Evolutionary conservation across 495 filamentous ascomycete genomes (phyloP), one percentile per base, ranked within the genome.

Genomic region (Penicillium dipodomyicola): DNA sequence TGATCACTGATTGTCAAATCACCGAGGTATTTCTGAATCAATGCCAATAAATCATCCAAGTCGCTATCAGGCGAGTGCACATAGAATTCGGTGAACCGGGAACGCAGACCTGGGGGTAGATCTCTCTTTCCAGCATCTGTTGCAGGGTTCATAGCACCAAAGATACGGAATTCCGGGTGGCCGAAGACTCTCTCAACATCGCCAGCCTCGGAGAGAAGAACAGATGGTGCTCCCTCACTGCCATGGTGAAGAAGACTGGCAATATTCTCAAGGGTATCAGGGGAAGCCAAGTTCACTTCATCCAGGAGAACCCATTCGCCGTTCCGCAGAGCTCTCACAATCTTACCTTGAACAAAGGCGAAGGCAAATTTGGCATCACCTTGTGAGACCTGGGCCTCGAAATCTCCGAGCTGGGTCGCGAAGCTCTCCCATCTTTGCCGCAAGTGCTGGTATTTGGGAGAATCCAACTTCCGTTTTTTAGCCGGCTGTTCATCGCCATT

Each of bases 221-320:
- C 84, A 14, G 89, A 96, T 2, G 92, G 91, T 0, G 78, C 69
- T 11, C 78, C 82, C 52, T 83, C 83, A 20, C 80, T 77, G 4
- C 85, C 84, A 43, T 84, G 81, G 54, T 87, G 82, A 41, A 99
- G 78, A 14, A 99, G 78, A 70, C 92, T 92, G 20, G 90, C 87
- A 49, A 99, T 88, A 57, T 91, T 91, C 66, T 97, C 95, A 10
- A 99, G 73, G 0, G 94, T 97, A 62, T 99, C 95, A 3, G 93
- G 86, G 0, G 93, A 89, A 5, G 95, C 94, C 45, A 99, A 78
- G 64, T 99, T 99, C 63, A 99, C 95, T 71, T 99, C 95, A 68
- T 99, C 95, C 15, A 96, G 77, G n/a, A 99, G 77, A 15, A 99
- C 89, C 95, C 95, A 99, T 67, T 96, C 91, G 5, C 95, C 95